Evolutionary conservation across 306 rosid species (phyloP), one percentile per base, ranked within the genome.

Genomic region (Aeschynomene evenia): DNA sequence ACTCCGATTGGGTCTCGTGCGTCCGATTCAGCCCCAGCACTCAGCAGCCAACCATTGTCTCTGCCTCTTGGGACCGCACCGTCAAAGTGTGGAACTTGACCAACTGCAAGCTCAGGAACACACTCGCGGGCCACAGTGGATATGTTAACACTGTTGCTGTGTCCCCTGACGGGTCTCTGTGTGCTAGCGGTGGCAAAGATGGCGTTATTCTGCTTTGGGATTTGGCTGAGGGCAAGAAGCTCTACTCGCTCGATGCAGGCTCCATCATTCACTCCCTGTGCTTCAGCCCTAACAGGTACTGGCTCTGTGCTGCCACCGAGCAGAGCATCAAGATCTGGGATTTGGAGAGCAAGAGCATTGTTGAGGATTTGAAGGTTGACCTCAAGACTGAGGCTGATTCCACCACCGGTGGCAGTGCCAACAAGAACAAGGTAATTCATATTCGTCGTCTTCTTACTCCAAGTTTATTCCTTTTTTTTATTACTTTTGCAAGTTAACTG

Each of bases 251-350:
- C 1, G 99, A 89, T 31, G 93, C 99, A 3, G 90, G 94, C 2
- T 66, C 97, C 0, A 91, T 91, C 9, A 91, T 91, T 11, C 91
- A 91, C 42, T 84, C 99, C 0, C 82, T 95, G 4, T 95, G 99
- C 76, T 95, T 95, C 55, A 91, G 99, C 46, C 99, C 99, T 6
- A 95, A 95, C 66, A 87, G 97, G 87, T 95, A 91, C 73, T 95
- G 99, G 99, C 90, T 95, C 0, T 95, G 97, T 31, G 99, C 99
- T 10, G 99, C 99, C 0, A 95, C 97, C 1, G 99, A 91, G 71
- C 76, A 81, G 33, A 91, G 99, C 70, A 95, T 95, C 36, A 95
- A 89, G 99, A 95, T 95, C 83, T 95, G 99, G 97, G 99, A 95
- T 75, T 86, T 95, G 82, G 99, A 95, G 84, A 95, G 97, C 24